phyloP scores from a whole-genome alignment of 371 early-diverging fungal genomes.

The Modicella reniformis region DNA sequence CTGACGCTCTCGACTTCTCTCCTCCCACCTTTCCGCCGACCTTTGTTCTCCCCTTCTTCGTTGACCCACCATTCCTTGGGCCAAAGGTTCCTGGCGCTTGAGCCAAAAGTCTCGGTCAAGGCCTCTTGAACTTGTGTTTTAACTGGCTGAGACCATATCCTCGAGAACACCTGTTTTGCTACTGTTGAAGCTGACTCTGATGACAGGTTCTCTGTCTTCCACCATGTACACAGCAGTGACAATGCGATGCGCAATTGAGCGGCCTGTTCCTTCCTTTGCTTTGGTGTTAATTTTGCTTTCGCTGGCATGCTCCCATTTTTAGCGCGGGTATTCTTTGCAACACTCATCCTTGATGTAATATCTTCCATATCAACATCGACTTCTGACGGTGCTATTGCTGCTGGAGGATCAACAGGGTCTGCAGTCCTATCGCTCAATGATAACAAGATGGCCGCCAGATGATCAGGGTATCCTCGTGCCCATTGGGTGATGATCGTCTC shows the following conservation, averaged over 20 bases:
- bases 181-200: not conserved
- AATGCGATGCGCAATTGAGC: slow-evolving; percentile 23
- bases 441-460: slow-evolving; percentile 26
- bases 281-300: slow-evolving; percentile 31
- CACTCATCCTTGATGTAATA: not conserved
- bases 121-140: slow-evolving; percentile 34
- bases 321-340: slow-evolving; percentile 18
- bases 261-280: slow-evolving; percentile 46
- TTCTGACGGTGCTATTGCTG: not conserved
- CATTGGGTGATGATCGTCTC: slow-evolving; percentile 25
- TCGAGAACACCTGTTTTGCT: slow-evolving; percentile 11
- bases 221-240: slow-evolving; percentile 30
- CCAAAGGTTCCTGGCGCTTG: slow-evolving; percentile 29
- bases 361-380: slow-evolving; percentile 31
- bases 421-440: slow-evolving; percentile 42
- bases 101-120: slow-evolving; percentile 29
- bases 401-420: slow-evolving; percentile 16
- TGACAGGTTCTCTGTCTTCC: slow-evolving; percentile 3
- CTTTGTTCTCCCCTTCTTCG: slow-evolving; percentile 18
- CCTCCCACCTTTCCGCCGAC: slow-evolving; percentile 10
- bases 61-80: slow-evolving; percentile 44
- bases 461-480: slow-evolving; percentile 38
- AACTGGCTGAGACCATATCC: slow-evolving; percentile 37
- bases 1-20: slow-evolving; percentile 3
- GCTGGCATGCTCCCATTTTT: slow-evolving; percentile 6